These are phyloP conservation scores for Ustilago lituana DNA, from an alignment of 1,284 basidiomycete species.

Conservation along the genomic window DNA sequence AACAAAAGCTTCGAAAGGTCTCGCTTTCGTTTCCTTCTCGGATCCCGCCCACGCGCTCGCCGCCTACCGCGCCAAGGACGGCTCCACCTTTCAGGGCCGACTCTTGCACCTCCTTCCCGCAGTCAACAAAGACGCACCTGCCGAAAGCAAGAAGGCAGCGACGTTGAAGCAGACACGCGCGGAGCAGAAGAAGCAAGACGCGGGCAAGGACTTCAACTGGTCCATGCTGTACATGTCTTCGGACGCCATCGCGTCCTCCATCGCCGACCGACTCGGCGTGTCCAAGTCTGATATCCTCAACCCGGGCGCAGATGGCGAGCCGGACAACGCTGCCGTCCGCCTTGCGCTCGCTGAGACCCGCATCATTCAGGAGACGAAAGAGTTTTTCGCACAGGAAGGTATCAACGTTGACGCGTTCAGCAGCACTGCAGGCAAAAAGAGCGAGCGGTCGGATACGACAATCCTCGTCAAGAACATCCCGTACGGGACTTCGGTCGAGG, in stretches of 20 bases:
- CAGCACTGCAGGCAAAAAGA: conserved; percentile 4
- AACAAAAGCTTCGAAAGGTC: conserved; percentile 78
- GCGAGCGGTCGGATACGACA: conserved; percentile 72
- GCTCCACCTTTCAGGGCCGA: conserved; percentile 88
- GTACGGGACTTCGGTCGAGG: conserved; percentile 81
- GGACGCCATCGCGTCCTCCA: conserved; percentile 84
- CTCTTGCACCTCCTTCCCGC: conserved; percentile 88
- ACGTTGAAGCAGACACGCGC: conserved; percentile 72
- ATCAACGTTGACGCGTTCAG: conserved; percentile 70
- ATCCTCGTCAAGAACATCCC: conserved; percentile 98
- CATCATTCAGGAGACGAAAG: conserved; percentile 92
- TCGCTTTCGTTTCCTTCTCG: conserved; percentile 79
- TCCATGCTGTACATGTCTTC: conserved; percentile 96
- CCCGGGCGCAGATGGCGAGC: conserved; percentile 40
- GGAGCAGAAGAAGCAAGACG: conserved; percentile 77
- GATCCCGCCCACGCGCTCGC: conserved; percentile 76
- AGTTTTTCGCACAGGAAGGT: conserved; percentile 74
- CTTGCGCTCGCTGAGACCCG: conserved; percentile 95
- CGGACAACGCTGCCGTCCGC: conserved; percentile 76
- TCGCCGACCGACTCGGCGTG: conserved; percentile 82
- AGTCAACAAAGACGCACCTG: conserved; percentile 71
- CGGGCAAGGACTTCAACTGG: conserved; percentile 92
- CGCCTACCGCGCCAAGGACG: conserved; percentile 83
- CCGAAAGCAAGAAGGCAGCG: conserved; percentile 24
- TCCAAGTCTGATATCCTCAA: conserved; percentile 87